Evolutionary conservation across 257 asterid species (phyloP), one percentile per base, ranked within the genome.

Genomic region (Hygrophila difformis): DNA sequence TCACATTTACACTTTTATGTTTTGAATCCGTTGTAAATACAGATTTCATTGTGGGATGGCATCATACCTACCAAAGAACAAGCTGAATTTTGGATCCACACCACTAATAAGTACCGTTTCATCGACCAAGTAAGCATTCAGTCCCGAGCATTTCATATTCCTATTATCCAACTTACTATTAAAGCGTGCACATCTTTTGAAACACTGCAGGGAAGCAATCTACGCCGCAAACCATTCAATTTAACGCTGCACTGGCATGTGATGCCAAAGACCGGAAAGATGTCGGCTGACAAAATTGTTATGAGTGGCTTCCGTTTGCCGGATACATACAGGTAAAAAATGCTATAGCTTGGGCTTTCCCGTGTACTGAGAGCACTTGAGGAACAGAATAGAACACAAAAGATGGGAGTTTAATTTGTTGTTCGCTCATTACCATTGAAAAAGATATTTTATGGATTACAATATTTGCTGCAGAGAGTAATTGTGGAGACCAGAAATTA

Each of bases 251-350:
- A 82, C 36, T 91, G 99, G 99, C 99, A 91, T 49, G 81, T 83
- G 22, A 91, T 91, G 96, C 98, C 99, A 5, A 91, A 82, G 81
- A 78, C 95, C 2, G 96, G 96, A 35, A 91, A 80, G 84, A 91
- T 91, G 96, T 74, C 75, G 28, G 84, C 78, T 0, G 87, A 83
- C 76, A 91, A 80, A 65, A 55, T 91, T 37, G 99, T 76, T 61
- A 86, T 82, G 96, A 60, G 69, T 38, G 99, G 94, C 47, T 82
- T 44, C 76, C 80, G 74, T 53, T 55, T 86, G 74, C 96, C 96
- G 0, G 70, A 66, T 60, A 56, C 69, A 12, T 91, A 82, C 62
- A 82, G 80, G 76, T 89, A 62, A 80, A 29, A 39, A 51, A 5
- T 24, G 29, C 29, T 24, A 24, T 24, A 24, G 7, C 29, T n/a